Conservation (phyloP, 768 basidiomycete species). For the Suillus weaverae region DNA sequence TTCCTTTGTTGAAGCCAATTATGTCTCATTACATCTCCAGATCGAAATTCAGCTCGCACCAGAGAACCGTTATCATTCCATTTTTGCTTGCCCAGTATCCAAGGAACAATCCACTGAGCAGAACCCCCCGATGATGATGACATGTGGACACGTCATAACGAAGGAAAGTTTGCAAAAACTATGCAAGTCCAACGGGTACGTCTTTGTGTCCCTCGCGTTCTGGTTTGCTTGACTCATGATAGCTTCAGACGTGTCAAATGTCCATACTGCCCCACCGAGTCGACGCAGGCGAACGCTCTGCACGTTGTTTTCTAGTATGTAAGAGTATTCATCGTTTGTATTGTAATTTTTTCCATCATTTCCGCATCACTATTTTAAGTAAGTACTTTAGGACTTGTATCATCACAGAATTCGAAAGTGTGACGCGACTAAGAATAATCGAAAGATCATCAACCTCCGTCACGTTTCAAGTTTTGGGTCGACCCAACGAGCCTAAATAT, state of each 20-base stretch:
- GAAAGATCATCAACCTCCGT: background rate
- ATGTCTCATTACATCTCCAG: constrained; percentile 40
- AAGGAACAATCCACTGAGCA: constrained; percentile 93
- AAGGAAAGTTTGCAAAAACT: constrained; percentile 90
- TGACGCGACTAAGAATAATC: background rate
- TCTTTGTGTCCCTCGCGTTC: constrained; percentile 3
- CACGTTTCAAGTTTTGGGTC: constrained; percentile 17
- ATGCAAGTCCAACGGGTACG: constrained; percentile 82
- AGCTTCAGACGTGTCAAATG: constrained; percentile 83
- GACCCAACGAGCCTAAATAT: constrained; percentile 28
- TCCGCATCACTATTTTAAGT: constrained; percentile 9
- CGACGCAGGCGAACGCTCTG: constrained; percentile 52
- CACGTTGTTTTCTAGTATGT: constrained; percentile 61
- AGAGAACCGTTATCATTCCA: constrained; percentile 91
- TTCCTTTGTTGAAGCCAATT: background rate
- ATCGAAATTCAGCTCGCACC: constrained; percentile 90
- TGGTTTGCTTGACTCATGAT: constrained; percentile 3
- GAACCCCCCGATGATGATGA: constrained; percentile 98
- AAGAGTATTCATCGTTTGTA: constrained; percentile 8
- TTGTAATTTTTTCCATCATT: constrained; percentile 4
- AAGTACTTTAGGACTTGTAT: constrained; percentile 11
- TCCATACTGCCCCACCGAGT: constrained; percentile 92
- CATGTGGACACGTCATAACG: constrained; percentile 93
- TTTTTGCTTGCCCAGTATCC: constrained; percentile 96
- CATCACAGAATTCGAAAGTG: background rate